A percentile compares a stretch with the other conserved stretches of the same genome.
Conservation (phyloP, 331 rosid species). For the Erythrophleum ivorense region DNA sequence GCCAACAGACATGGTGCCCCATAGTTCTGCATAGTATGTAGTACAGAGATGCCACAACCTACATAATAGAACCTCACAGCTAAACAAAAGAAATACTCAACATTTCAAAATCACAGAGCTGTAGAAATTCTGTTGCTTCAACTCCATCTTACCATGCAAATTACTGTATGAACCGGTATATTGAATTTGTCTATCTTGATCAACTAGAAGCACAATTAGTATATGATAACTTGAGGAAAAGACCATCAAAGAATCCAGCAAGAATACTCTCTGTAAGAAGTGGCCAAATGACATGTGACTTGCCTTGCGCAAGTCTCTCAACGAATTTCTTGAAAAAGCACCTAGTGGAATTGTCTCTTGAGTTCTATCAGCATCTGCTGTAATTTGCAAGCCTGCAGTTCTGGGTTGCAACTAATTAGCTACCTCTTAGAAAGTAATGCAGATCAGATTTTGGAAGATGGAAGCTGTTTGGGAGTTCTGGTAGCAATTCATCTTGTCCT, state of each 20-base stretch:
- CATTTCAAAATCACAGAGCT: not conserved
- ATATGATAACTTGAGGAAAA: slow-evolving; percentile 15
- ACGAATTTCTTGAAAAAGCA: not conserved
- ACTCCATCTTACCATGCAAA: slow-evolving; percentile 20
- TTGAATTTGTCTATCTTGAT: not conserved
- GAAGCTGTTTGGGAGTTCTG: slow-evolving; percentile 38
- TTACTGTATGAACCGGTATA: not conserved
- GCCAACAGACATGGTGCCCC: not conserved
- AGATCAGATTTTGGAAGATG: slow-evolving; percentile 32
- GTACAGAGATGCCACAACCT: slow-evolving; percentile 3
- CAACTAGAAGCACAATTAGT: slow-evolving; percentile 1
- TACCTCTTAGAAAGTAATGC: slow-evolving; percentile 39
- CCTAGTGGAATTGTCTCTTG: not conserved
- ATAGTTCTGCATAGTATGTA: not conserved
- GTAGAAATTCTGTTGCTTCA: not conserved
- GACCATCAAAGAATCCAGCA: not conserved
- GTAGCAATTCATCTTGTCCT: slow-evolving; percentile 37
- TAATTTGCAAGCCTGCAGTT: slow-evolving; percentile 27
- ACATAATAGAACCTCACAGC: not conserved
- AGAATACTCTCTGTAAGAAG: not conserved
- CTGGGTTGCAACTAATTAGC: slow-evolving; percentile 37
- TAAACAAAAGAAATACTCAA: not conserved
- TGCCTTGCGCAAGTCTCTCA: not conserved
- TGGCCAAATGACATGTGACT: not conserved
- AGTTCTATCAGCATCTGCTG: not conserved